Evolutionary conservation across 495 filamentous ascomycete genomes (phyloP), one percentile per base, ranked within the genome.

Genomic region (Tuber borchii): DNA sequence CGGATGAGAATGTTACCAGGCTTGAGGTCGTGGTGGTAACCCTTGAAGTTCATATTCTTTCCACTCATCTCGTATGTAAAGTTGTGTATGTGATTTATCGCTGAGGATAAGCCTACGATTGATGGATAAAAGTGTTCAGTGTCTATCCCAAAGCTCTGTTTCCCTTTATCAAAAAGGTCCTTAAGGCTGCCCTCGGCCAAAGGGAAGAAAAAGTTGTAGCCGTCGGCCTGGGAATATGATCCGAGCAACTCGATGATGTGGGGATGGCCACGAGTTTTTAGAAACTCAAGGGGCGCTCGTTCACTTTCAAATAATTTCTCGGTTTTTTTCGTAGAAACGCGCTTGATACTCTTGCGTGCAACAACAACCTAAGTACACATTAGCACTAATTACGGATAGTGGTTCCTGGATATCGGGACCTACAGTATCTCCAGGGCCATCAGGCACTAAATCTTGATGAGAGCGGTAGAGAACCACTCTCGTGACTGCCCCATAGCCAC

Each of bases 11-110:
- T 81, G 31, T 81, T 81, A 3, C 22, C 39, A 22, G 79, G 78
- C 43, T 81, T 81, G 17, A 81, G 73, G 46, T 81, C 79, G n/a
- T 74, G 70, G 43, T 81, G 79, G n/a, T 73, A 78, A 9, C 77
- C 76, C 56, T 65, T 65, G 26, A 34, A 65, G 56, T 17, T 65
- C 26, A 17, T 19, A 5, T 65, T 34, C 31, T 16, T 65, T 65
- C 56, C 56, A 12, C 56, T 71, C 7, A 46, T 26, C 14, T 19
- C 1, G 46, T 37, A 43, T 12, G 39, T 70, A 31, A 73, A 79
- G 37, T 74, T 70, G 14, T 79, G 77, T 45, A 79, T 39, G 14
- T 37, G 39, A 10, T 72, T 56, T n/a, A 80, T 74, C 20, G 69
- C 78, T 40, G 68, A 75, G 9, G 76, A 56, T 31, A 79, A 48